Evolutionary conservation across 352 stramenopile genomes (phyloP), one percentile per base, ranked within the genome.

Genomic region (Phytophthora hibernalis): DNA sequence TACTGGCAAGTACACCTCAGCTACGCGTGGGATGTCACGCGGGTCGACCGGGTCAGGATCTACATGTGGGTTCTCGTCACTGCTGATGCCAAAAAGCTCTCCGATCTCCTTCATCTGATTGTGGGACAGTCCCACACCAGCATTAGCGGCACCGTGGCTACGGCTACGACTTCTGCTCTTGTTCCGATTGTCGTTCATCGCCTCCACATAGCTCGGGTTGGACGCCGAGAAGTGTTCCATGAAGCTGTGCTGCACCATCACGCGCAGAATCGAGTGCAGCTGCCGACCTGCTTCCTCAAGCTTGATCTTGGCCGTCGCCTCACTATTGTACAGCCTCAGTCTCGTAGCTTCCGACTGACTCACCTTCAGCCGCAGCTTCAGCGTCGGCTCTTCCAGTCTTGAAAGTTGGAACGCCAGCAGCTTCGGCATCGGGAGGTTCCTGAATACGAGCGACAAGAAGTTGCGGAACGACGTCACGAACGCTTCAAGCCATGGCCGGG

Each of bases 381-480:
- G 69, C 24, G 80, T 79, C 13, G 87, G 85, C 65, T 95, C 84
- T 43, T 92, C 78, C 8, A 93, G 63, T 20, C 80, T 70, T 35
- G 77, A 80, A 20, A 93, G 73, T 38, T 95, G 87, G 49, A 93
- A 86, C 10, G 87, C 85, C 20, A 95, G 57, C 21, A 95, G 74
- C 66, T 91, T 95, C 0, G 87, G 87, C 20, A 95, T 73, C 11
- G 87, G 76, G 15, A 95, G 59, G 50, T 79, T 90, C 7, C 79
- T 73, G 28, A 95, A 95, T 15, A 95, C 80, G n/a, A 91, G 66
- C 61, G 80, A 81, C 45, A 95, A 26, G 35, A 95, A 93, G 56
- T 95, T 95, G 30, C 87, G 84, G 40, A 95, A 84, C 18, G 84
- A 91, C 43, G 82, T 82, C 30, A 91, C 70, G 38, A 93, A 89